These are phyloP conservation scores for Phytophthora aleatoria DNA, from an alignment of 352 stramenopile species.

Conservation along the genomic window DNA sequence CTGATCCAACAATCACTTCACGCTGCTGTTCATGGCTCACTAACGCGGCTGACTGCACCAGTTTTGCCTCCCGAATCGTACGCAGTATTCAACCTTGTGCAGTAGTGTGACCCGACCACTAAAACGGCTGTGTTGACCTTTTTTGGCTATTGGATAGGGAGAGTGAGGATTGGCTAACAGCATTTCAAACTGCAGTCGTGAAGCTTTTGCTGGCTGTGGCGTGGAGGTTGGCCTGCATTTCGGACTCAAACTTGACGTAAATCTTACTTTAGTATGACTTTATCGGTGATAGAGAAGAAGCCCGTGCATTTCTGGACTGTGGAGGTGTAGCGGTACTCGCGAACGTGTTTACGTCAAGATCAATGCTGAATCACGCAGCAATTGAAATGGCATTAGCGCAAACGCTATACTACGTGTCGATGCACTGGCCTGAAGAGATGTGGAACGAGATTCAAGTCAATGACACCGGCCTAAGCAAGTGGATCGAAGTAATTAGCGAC, in stretches of 20 bases:
- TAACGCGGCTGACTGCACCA: conserved; percentile 9
- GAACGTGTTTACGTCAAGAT: conserved; percentile 8
- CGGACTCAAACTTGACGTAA: neutral
- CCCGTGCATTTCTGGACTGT: conserved; percentile 14
- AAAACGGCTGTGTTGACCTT: neutral
- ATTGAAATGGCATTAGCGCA: conserved; percentile 23
- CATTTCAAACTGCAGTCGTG: conserved; percentile 20
- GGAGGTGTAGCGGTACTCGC: conserved; percentile 16
- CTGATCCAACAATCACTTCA: conserved; percentile 17
- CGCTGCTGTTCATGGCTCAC: conserved; percentile 11
- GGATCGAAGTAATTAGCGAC: conserved; percentile 14
- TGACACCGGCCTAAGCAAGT: conserved; percentile 9
- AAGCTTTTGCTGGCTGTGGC: conserved; percentile 33
- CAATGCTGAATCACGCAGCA: neutral
- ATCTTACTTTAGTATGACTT: neutral
- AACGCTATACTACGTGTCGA: conserved; percentile 24
- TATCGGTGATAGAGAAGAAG: conserved; percentile 15
- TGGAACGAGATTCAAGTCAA: conserved; percentile 25
- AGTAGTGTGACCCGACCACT: neutral
- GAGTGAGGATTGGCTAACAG: conserved; percentile 1
- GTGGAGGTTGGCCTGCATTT: conserved; percentile 26
- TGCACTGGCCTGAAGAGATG: conserved; percentile 24
- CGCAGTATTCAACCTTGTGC: neutral
- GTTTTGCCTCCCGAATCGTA: conserved; percentile 11
- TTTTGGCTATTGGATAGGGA: conserved; percentile 5